Evolutionary conservation across 345 rosid species (phyloP).

Genomic region (Cardamine occulta): DNA sequence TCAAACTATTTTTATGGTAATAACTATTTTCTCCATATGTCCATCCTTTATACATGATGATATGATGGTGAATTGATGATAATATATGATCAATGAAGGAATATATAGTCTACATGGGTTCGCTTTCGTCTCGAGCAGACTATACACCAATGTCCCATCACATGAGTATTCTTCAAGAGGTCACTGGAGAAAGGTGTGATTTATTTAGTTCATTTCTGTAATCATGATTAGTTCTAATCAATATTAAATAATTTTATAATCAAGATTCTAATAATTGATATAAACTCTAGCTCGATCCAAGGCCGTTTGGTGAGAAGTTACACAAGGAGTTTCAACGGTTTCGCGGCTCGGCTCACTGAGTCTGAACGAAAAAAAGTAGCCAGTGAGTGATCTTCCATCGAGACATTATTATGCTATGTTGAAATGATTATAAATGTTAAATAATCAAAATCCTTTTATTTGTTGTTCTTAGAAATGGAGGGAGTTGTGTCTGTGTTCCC

Average conservation of each 20-base stretch:
- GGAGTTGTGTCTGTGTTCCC: slow-evolving; percentile 59
- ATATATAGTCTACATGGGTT: slow-evolving; percentile 41
- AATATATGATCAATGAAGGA: slow-evolving; percentile 20
- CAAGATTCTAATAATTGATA: neutral
- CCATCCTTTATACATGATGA: neutral
- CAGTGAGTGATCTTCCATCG: slow-evolving; percentile 40
- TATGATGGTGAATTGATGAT: neutral
- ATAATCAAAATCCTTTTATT: neutral
- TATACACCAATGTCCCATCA: slow-evolving; percentile 43
- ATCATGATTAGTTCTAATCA: neutral
- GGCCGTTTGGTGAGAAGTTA: slow-evolving; percentile 55
- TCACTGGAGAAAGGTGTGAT: slow-evolving; percentile 37
- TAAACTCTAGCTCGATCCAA: slow-evolving; percentile 33
- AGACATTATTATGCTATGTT: too few species aligned
- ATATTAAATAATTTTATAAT: neutral
- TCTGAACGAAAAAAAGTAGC: slow-evolving; percentile 51
- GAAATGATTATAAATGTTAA: neutral
- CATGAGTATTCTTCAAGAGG: slow-evolving; percentile 46
- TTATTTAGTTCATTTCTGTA: neutral
- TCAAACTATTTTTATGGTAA: neutral
- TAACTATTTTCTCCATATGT: neutral
- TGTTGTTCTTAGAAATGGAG: slow-evolving; percentile 37
- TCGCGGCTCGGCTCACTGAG: slow-evolving; percentile 54
- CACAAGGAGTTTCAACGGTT: slow-evolving; percentile 66
- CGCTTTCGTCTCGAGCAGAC: slow-evolving; percentile 30